These are phyloP conservation scores for Dryadomyces quercivorus DNA, from an alignment of 2,329 filamentous ascomycete genomes.

Conservation along the genomic window DNA sequence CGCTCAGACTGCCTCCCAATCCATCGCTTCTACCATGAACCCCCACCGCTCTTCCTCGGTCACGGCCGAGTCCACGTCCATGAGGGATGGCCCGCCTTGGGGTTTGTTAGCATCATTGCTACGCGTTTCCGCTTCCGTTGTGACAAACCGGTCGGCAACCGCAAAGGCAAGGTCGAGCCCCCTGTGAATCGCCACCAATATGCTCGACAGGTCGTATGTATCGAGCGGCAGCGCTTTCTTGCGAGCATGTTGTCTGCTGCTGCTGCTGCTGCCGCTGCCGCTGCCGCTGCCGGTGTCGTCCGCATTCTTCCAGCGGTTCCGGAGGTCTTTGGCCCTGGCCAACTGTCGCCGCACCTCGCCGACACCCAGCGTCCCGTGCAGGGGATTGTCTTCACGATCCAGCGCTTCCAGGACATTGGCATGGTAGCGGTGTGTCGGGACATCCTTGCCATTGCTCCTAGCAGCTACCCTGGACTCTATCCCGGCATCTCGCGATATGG, in stretches of 20 bases:
- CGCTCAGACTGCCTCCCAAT: constrained; percentile 11
- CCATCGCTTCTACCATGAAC: constrained; percentile 43
- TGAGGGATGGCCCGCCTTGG: constrained; percentile 6
- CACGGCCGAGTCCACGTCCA: constrained; percentile 12
- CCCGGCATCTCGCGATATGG: constrained; percentile 25
- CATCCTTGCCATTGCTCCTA: background rate
- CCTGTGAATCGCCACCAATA: constrained; percentile 42
- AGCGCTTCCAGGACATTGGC: constrained; percentile 56
- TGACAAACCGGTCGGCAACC: constrained; percentile 34
- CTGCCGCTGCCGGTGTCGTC: constrained; percentile 27
- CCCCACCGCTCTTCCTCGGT: constrained; percentile 34
- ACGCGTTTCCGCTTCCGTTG: constrained; percentile 1
- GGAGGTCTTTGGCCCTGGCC: constrained; percentile 53
- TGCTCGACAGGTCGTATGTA: constrained; percentile 48
- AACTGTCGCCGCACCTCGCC: constrained; percentile 46
- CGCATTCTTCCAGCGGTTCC: constrained; percentile 62
- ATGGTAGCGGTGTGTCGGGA: constrained; percentile 41
- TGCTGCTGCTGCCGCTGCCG: constrained; percentile 1
- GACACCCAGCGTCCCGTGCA: constrained; percentile 41
- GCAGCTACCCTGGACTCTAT: constrained; percentile 4
- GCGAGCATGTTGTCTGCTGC: background rate
- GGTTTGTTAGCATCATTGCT: background rate
- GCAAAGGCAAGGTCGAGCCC: constrained; percentile 47
- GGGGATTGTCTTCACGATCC: constrained; percentile 41
- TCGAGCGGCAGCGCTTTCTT: constrained; percentile 29